Conservation (phyloP, 345 rosid genomes). For the Linum trigynum region DNA sequence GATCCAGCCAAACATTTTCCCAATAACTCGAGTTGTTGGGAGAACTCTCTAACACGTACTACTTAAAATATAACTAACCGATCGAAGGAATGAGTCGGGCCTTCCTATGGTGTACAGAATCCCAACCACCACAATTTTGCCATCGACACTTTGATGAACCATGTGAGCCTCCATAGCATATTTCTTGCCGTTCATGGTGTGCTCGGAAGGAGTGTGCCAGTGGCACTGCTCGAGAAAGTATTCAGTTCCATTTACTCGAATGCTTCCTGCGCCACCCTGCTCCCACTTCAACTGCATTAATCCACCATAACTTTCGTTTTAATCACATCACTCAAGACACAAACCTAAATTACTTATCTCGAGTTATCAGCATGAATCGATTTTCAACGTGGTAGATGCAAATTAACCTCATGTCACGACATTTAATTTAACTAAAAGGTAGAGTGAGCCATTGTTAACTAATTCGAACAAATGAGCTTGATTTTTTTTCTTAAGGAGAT, state of each 20-base stretch:
- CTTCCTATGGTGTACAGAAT: slow-evolving; percentile 57
- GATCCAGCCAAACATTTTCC: too few relatives aligned
- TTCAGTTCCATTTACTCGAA: slow-evolving; percentile 30
- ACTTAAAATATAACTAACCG: slow-evolving; percentile 25
- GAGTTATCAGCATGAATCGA: too few relatives aligned
- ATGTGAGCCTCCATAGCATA: slow-evolving; percentile 57
- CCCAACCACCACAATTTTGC: slow-evolving; percentile 56
- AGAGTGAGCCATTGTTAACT: too few relatives aligned
- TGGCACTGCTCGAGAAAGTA: slow-evolving; percentile 38
- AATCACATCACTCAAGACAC: background rate
- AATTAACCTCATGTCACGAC: too few relatives aligned
- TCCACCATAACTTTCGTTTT: background rate
- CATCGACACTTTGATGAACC: slow-evolving; percentile 63
- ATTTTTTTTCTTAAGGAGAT: too few relatives aligned
- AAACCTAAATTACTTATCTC: too few relatives aligned
- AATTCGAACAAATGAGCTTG: too few relatives aligned
- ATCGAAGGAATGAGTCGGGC: slow-evolving; percentile 52
- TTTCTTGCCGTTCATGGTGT: slow-evolving; percentile 40
- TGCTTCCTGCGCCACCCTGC: slow-evolving; percentile 37
- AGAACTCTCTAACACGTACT: too few relatives aligned
- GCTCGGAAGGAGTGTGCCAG: slow-evolving; percentile 64
- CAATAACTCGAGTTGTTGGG: too few relatives aligned
- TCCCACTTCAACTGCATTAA: slow-evolving; percentile 40
- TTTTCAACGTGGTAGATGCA: too few relatives aligned
- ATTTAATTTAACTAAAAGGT: too few relatives aligned